Base-by-base conservation (phyloP, 345 rosid species). In the Kandelia obovata region DNA sequence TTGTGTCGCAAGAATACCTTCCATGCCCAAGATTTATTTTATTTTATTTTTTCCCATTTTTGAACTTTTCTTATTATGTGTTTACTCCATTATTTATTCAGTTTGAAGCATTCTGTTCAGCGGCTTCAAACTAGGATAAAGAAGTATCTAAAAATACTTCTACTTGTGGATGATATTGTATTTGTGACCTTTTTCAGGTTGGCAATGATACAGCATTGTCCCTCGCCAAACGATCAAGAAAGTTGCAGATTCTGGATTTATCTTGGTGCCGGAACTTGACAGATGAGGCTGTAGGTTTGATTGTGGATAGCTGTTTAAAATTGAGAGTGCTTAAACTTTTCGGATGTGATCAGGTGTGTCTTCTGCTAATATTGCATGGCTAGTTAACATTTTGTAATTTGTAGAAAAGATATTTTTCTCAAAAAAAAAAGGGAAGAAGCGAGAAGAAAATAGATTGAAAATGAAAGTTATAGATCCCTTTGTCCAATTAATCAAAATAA, bases 261-360 rank as follows among this genome's bases (percentile, higher is more conserved):
- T 95, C 97, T 2, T 95, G 88, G 85, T 95, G 99, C 78, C 80
- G 97, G 74, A 79, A 86, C 68, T 63, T 95, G 80, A 71, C 85
- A 3, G 70, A 95, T 27, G 82, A 85, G 65, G 89, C 88, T 61
- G 55, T 90, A 70, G 97, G 97, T 55, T 81, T 82, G 79, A 87
- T 92, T 74, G 97, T 86, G 21, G 99, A 95, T 84, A 85, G 81
- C 79, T 92, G 98, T 78, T 78, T 60, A 53, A 87, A 83, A 27
- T 62, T 95, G 82, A 83, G 71, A 79, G 77, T 85, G 73, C 81
- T 95, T 68, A 91, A 86, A 75, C 64, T 95, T 62, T 95, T 89
- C 67, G 99, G 99, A 73, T 91, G 97, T 82, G 75, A 82, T 68
- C 98, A 94, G 92, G 98, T 93, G 75, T 30, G 34, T 27, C 59